Percentiles rank a stretch among this genome's conserved stretches.
Conservation (phyloP, 1,139 yeast species). For the Lodderomyces pseudojiufengensis region DNA sequence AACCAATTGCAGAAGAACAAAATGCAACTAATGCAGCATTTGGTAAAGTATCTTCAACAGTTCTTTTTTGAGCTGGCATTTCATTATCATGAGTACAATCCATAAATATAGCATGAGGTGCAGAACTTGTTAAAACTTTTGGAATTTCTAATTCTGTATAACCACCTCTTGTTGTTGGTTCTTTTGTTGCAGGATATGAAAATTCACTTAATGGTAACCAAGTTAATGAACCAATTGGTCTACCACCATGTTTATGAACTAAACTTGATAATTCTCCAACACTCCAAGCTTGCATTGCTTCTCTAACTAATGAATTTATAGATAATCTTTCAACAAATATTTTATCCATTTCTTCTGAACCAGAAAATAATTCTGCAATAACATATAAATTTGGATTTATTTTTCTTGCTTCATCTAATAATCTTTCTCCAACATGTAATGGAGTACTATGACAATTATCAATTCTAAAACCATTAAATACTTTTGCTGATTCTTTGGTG, state of each 20-base stretch:
- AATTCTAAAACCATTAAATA: constrained; percentile 85
- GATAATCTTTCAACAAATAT: constrained; percentile 88
- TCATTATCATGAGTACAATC: constrained; percentile 98
- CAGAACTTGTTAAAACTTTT: constrained; percentile 56
- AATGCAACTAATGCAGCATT: constrained; percentile 92
- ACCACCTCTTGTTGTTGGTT: constrained; percentile 41
- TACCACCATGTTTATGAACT: constrained; percentile 90
- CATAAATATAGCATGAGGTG: constrained; percentile 93
- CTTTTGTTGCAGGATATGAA: constrained; percentile 56
- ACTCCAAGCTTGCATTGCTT: constrained; percentile 96
- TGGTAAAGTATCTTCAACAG: constrained; percentile 90
- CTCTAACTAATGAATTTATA: constrained; percentile 82
- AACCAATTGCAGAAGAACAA: constrained; percentile 92
- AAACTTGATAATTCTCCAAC: constrained; percentile 82
- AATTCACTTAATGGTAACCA: constrained; percentile 72
- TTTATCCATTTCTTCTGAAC: constrained; percentile 87
- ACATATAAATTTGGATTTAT: constrained; percentile 84
- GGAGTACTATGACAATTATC: constrained; percentile 98
- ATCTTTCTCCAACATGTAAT: constrained; percentile 83
- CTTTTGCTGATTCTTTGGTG: constrained; percentile 66
- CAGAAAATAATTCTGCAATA: constrained; percentile 92
- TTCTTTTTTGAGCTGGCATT: constrained; percentile 82
- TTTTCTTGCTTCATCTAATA: constrained; percentile 82
- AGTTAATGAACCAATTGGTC: constrained; percentile 88
- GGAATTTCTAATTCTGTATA: constrained; percentile 60